A percentile compares a stretch with the other conserved stretches of the same genome.
Conservation (phyloP, 768 basidiomycete species). For the Leucogyrophana mollusca region DNA sequence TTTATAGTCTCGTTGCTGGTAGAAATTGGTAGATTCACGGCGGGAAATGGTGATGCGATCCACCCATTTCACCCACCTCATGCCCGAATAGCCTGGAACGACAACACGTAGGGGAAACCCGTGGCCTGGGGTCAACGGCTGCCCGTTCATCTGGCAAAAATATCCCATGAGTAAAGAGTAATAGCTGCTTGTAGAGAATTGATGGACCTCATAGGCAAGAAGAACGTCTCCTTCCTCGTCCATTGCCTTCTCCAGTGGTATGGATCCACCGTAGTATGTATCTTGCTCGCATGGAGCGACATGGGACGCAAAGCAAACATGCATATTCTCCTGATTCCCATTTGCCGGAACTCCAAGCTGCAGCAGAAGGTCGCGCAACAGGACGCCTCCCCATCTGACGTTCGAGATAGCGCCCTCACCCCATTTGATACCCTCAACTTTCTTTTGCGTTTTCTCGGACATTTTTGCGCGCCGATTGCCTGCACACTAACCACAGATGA, state of each 20-base stretch:
- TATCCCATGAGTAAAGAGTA: background rate
- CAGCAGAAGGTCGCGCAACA: constrained; percentile 55
- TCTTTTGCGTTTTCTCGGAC: constrained; percentile 46
- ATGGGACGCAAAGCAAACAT: constrained; percentile 62
- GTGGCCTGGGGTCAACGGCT: constrained; percentile 55
- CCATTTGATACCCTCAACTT: constrained; percentile 62
- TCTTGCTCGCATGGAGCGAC: constrained; percentile 63
- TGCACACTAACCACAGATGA: constrained; percentile 42
- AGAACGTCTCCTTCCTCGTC: constrained; percentile 48
- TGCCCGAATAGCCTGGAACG: constrained; percentile 66
- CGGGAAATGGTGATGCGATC: constrained; percentile 55
- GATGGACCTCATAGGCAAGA: constrained; percentile 67
- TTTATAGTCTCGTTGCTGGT: constrained; percentile 73
- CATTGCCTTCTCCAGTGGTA: constrained; percentile 52
- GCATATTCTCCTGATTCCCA: constrained; percentile 27
- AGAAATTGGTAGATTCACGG: constrained; percentile 63
- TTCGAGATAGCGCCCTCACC: constrained; percentile 70
- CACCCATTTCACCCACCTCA: constrained; percentile 78
- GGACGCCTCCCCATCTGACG: constrained; percentile 62
- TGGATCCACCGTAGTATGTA: constrained; percentile 61
- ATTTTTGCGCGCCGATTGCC: constrained; percentile 69
- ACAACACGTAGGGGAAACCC: constrained; percentile 69
- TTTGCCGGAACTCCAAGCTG: constrained; percentile 36
- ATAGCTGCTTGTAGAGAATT: too few relatives aligned
- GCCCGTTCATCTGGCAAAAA: constrained; percentile 74